These are phyloP conservation scores for Lecanicillium sp. DNA, from an alignment of 2,329 filamentous ascomycete species.

Conservation along the genomic window DNA sequence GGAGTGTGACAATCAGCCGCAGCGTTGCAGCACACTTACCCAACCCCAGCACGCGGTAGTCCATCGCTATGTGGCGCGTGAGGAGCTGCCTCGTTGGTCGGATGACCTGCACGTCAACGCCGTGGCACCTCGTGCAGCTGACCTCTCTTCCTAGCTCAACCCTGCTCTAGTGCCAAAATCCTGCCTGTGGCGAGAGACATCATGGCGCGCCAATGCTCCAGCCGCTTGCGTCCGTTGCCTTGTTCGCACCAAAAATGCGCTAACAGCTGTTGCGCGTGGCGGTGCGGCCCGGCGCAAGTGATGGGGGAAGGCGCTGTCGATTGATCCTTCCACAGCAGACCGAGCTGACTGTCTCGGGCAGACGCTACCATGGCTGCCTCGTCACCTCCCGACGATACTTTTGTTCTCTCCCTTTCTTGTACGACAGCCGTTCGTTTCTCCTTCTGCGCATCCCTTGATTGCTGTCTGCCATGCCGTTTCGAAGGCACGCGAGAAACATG, in stretches of 20 bases:
- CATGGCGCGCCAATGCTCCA: not conserved
- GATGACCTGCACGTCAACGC: not conserved
- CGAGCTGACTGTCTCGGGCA: not conserved
- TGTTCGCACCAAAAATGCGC: too few species aligned
- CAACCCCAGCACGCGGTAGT: too few species aligned
- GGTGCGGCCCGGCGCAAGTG: too few species aligned
- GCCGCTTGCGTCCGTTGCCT: not conserved
- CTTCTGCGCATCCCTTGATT: not conserved
- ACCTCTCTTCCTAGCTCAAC: constrained; percentile 3
- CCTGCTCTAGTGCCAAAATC: too few species aligned
- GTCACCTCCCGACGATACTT: too few species aligned
- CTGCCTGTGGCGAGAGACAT: too few species aligned
- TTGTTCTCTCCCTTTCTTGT: not conserved
- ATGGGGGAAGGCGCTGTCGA: too few species aligned
- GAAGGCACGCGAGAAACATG: constrained; percentile 15
- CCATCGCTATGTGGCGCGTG: constrained; percentile 8
- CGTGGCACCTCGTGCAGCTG: constrained; percentile 4
- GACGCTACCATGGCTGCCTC: not conserved
- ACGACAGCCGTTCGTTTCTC: not conserved
- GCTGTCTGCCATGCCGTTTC: not conserved
- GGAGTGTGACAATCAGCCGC: too few species aligned
- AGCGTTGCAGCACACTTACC: too few species aligned
- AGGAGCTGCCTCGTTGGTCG: constrained; percentile 7
- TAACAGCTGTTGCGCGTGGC: too few species aligned
- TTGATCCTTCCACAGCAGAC: too few species aligned